Conservation (phyloP, 139 green algal species). For the Coccomyxa sp. region DNA sequence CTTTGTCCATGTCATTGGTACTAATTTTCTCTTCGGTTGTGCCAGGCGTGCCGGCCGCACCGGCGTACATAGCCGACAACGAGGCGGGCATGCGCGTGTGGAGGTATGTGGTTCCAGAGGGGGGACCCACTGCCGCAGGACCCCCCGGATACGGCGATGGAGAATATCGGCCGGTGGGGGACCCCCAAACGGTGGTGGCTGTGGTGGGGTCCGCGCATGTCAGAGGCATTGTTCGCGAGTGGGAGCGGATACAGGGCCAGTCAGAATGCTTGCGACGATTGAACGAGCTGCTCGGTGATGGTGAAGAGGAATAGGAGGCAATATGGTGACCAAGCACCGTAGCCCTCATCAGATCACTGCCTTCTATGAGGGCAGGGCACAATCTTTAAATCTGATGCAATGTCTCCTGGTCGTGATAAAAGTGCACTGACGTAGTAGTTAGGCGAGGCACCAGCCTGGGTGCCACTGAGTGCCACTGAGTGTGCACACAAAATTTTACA, state of each 20-base stretch:
- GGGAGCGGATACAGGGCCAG: conserved; percentile 16
- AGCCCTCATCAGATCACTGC: too few relatives aligned
- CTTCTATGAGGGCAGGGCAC: too few relatives aligned
- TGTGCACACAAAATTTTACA: too few relatives aligned
- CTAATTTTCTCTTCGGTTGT: background rate
- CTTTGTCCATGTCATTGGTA: too few relatives aligned
- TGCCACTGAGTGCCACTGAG: too few relatives aligned
- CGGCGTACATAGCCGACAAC: conserved; percentile 44
- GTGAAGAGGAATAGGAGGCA: too few relatives aligned
- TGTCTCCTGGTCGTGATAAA: too few relatives aligned
- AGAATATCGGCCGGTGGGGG: conserved; percentile 23
- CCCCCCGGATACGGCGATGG: conserved; percentile 61
- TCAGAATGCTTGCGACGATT: background rate
- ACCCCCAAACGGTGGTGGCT: conserved; percentile 53
- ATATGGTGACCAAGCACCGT: too few relatives aligned
- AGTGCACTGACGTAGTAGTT: too few relatives aligned
- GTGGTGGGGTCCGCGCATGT: conserved; percentile 86
- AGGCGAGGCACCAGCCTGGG: too few relatives aligned
- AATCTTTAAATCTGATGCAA: too few relatives aligned
- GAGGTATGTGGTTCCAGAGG: conserved; percentile 62
- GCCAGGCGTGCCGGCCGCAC: conserved; percentile 19
- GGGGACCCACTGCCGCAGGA: conserved; percentile 20
- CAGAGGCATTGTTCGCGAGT: conserved; percentile 63
- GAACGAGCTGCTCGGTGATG: background rate
- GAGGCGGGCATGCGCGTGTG: conserved; percentile 40